A percentile compares a stretch with the other conserved stretches of the same genome.
Evolutionary conservation across 192 early-diverging fungal genomes (phyloP).

Genomic region (Diversispora epigaea): DNA sequence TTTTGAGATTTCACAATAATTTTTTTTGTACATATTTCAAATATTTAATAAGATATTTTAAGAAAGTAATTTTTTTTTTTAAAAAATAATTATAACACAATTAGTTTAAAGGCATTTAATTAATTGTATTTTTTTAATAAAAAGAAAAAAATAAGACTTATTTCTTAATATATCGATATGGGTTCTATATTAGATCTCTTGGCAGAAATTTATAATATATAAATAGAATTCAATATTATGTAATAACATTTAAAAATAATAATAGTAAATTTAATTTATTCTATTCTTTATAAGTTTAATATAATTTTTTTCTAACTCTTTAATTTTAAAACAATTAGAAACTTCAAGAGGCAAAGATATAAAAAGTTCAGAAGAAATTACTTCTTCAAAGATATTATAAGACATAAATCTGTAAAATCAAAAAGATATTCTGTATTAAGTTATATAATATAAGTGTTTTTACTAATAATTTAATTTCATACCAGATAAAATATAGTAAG

Average conservation of each 20-base stretch:
- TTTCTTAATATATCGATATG: slow-evolving; percentile 5
- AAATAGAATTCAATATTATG: background rate
- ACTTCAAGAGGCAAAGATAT: slow-evolving; percentile 16
- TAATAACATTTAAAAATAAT: slow-evolving; percentile 26
- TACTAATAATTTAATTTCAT: slow-evolving; percentile 17
- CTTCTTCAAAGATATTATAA: slow-evolving; percentile 12
- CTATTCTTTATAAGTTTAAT: slow-evolving; percentile 7
- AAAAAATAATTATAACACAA: slow-evolving; percentile 21
- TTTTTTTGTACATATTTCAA: background rate
- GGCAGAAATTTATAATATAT: slow-evolving; percentile 23
- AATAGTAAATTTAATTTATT: slow-evolving; percentile 22
- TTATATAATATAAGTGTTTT: slow-evolving; percentile 23
- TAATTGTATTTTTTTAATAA: slow-evolving; percentile 24
- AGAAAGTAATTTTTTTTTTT: slow-evolving; percentile 10
- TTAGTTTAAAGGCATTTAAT: slow-evolving; percentile 24
- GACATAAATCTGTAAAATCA: slow-evolving; percentile 19
- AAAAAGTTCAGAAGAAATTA: slow-evolving; percentile 16
- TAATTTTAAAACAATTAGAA: slow-evolving; percentile 25
- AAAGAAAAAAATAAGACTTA: slow-evolving; percentile 23
- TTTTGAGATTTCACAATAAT: too few relatives aligned
- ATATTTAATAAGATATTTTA: slow-evolving; percentile 15
- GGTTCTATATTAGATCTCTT: slow-evolving; percentile 24
- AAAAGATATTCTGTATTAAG: slow-evolving; percentile 23
- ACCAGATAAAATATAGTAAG: slow-evolving; percentile 7
- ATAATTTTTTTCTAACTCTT: slow-evolving; percentile 17